phyloP scores from a whole-genome alignment of 257 asterid genomes.

The Solanum ahanhuiri region DNA sequence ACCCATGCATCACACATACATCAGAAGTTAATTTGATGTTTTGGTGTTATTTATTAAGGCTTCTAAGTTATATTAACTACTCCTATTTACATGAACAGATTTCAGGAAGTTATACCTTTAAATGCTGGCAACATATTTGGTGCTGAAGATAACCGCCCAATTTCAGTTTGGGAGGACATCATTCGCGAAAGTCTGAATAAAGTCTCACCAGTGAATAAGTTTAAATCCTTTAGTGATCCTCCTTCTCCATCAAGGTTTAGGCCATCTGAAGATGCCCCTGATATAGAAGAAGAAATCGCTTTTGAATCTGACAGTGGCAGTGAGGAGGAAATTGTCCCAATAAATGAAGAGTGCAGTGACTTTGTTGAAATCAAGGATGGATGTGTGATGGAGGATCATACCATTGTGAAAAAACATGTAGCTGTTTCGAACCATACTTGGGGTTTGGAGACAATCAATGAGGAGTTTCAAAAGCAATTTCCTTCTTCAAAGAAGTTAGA shows the following conservation, averaged over 20 bases:
- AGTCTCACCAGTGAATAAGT: constrained; percentile 43
- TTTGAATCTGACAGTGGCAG: constrained; percentile 69
- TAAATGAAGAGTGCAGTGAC: constrained; percentile 39
- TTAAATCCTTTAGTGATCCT: constrained; percentile 80
- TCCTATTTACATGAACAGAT: constrained; percentile 26
- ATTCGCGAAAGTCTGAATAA: constrained; percentile 76
- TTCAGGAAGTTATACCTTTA: constrained; percentile 94
- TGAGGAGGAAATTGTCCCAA: constrained; percentile 68
- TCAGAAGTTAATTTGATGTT: not conserved
- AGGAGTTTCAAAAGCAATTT: constrained; percentile 27
- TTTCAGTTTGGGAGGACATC: constrained; percentile 74
- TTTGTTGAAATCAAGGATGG: constrained; percentile 18
- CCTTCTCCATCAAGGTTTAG: constrained; percentile 81
- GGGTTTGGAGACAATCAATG: constrained; percentile 9
- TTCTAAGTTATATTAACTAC: not conserved
- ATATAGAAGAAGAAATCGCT: constrained; percentile 50
- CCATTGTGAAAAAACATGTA: constrained; percentile 6
- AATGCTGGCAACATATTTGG: constrained; percentile 93
- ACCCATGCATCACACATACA: not conserved
- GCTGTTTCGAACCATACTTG: constrained; percentile 5
- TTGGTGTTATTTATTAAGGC: not conserved
- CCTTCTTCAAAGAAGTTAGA: constrained; percentile 40
- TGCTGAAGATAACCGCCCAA: constrained; percentile 83
- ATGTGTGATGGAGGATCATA: constrained; percentile 6
- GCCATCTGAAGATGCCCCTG: constrained; percentile 54